Base-by-base conservation (phyloP, 768 basidiomycete genomes). In the Suillus variegatus region DNA sequence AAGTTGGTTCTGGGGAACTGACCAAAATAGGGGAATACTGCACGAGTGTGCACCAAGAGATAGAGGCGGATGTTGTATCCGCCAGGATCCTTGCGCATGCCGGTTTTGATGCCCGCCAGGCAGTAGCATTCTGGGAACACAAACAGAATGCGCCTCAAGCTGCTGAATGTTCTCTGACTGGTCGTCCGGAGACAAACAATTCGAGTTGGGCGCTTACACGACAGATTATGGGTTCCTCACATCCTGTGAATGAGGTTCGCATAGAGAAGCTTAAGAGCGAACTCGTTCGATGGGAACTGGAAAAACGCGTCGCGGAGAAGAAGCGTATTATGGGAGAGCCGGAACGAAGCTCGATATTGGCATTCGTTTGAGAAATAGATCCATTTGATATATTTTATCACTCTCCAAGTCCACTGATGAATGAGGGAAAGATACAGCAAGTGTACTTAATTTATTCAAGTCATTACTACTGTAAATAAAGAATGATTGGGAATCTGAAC, bases 1-100 rank as follows among this genome's bases (percentile, higher is more conserved):
- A 89, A 73, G 84, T 91, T 1, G 90, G 92, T 3, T 88, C 89
- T 13, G 87, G 88, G 3, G 90, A 96, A 72, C 81, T 96, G 46
- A 80, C 82, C 58, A 90, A 88, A 74, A 77, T 90, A 3, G 87
- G 87, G 32, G 88, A 91, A 69, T 83, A 86, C 61, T 96, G 94
- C 73, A 93, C 90, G 55, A 93, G 87, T 65, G 81, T 88, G 65
- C 86, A 84, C 54, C 92, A 98, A 74, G 97, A 99, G 75, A 85
- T 93, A 16, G 97, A 99, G 75, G 97, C 95, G 16, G 95, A 98
- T 73, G 78, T 94, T 40, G 94, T 96, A 44, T 95, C 93, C 14
- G 85, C 90, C 8, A 84, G 95, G 66, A 81, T 99, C n/a, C 86
- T 99, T 43, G 94, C 96, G 0, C 86, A 94, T 73, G 91, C 96